Evolutionary conservation across 345 rosid species (phyloP).

Genomic region (Camelina sativa): DNA sequence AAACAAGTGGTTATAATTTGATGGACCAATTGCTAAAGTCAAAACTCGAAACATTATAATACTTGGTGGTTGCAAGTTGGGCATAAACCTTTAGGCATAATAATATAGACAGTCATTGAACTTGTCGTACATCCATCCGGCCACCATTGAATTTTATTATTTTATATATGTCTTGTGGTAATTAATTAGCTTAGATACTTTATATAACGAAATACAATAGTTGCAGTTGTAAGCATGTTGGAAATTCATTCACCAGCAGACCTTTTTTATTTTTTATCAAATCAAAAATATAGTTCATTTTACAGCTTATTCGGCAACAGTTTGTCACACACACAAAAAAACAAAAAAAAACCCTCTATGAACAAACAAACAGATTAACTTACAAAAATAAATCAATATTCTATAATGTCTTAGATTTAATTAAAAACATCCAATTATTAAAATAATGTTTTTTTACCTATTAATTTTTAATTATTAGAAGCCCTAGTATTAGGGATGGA

Average conservation of each 20-base stretch:
- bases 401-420: no score
- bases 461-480: no score
- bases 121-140: conserved; percentile 19
- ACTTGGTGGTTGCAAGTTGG: conserved; percentile 23
- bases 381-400: no score
- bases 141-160: not conserved
- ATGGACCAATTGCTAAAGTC: conserved; percentile 16
- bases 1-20: conserved; percentile 8
- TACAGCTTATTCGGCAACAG: not conserved
- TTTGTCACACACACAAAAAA: no score
- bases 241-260: conserved; percentile 24
- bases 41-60: conserved; percentile 22
- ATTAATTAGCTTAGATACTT: conserved; percentile 5
- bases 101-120: conserved; percentile 23
- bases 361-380: no score
- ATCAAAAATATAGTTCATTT: not conserved
- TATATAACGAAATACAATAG: not conserved
- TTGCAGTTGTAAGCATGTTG: conserved; percentile 39
- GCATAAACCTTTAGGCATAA: not conserved
- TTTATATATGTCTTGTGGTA: conserved; percentile 11
- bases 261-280: no score
- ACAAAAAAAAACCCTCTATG: no score
- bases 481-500: no score
- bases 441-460: no score
- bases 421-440: no score